These are phyloP conservation scores for Xylaria sp. DNA, from an alignment of 495 filamentous ascomycete species.

Conservation along the genomic window DNA sequence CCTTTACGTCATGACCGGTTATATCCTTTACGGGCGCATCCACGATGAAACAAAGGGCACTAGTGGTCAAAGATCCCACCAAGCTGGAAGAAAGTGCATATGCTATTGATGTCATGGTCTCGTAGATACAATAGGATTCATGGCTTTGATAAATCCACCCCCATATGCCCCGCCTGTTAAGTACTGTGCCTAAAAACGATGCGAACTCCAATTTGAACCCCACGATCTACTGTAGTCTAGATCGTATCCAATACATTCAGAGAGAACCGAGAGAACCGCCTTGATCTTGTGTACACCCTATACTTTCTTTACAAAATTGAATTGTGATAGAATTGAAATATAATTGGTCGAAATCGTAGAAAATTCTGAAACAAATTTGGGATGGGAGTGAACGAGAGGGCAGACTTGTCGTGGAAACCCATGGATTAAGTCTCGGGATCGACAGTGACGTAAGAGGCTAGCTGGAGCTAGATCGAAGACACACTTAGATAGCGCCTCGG, in stretches of 20 bases:
- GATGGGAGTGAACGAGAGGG: not conserved
- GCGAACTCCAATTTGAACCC: conserved; percentile 7
- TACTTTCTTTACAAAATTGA: not conserved
- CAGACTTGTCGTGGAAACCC: not conserved
- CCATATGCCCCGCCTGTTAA: conserved; percentile 5
- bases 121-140: not conserved
- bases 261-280: not conserved
- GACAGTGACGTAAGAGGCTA: conserved; percentile 17
- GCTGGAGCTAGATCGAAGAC: not conserved
- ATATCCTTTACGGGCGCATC: not conserved
- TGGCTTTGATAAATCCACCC: not conserved
- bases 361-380: not conserved
- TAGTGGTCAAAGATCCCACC: not conserved
- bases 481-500: not conserved
- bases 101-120: conserved; percentile 21
- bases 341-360: not conserved
- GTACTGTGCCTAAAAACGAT: conserved; percentile 1
- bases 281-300: not conserved
- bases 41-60: conserved; percentile 11
- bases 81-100: conserved; percentile 10
- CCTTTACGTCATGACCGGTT: conserved; percentile 3
- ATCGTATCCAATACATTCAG: not conserved
- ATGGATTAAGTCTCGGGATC: not conserved
- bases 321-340: not conserved
- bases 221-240: not conserved